Percentiles rank a stretch among this genome's conserved stretches.
phyloP scores from a whole-genome alignment of 495 filamentous ascomycete genomes.

The Neurospora tetraspora region DNA sequence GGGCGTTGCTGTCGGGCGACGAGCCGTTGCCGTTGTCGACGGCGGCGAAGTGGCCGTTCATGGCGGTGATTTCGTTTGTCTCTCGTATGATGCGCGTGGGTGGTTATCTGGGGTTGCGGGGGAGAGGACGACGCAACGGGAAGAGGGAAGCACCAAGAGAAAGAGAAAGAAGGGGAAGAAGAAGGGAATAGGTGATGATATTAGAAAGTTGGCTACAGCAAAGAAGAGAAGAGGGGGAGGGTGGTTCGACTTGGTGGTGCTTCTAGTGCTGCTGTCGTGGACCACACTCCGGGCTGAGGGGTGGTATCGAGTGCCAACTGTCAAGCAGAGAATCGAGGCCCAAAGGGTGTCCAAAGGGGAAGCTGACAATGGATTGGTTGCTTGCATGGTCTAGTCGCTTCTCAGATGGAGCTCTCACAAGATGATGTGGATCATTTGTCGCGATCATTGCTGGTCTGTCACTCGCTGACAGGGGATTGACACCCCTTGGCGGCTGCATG shows the following conservation, averaged over 20 bases:
- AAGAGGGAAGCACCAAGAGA: background rate
- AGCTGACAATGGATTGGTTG: background rate
- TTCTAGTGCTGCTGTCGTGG: background rate
- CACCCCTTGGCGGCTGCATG: background rate
- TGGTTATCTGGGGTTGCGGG: background rate
- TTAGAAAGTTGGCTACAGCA: background rate
- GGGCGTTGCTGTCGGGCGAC: conserved; percentile 33
- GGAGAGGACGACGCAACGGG: background rate
- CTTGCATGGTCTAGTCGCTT: too few relatives aligned
- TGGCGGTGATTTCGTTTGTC: conserved; percentile 19
- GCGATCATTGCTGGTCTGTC: background rate
- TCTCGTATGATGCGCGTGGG: background rate
- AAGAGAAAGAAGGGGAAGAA: background rate
- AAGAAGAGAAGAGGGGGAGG: background rate
- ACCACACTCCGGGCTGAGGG: background rate
- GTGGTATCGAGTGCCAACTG: background rate
- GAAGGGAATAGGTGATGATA: background rate
- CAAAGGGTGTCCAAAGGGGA: background rate
- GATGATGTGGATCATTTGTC: background rate
- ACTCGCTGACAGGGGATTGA: background rate
- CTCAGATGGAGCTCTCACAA: background rate
- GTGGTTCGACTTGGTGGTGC: background rate
- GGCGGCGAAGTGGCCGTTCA: conserved; percentile 83
- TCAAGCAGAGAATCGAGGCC: background rate
- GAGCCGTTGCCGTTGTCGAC: conserved; percentile 47